Conservation (phyloP, 805 yeast species). For the Pichia eremophila region DNA sequence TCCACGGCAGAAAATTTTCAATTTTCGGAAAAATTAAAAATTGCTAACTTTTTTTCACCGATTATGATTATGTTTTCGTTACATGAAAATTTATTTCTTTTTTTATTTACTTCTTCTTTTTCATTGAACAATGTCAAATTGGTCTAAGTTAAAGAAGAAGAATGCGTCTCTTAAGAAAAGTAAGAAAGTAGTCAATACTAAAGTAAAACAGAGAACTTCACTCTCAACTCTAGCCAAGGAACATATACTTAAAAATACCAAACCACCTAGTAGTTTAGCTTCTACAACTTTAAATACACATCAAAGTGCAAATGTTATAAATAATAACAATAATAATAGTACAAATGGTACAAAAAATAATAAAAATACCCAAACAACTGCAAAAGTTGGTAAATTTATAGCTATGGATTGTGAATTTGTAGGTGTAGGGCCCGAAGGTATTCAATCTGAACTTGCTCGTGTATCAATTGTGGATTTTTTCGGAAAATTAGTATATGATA, state of each 20-base stretch:
- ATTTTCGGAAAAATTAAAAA: no score
- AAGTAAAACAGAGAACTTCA: conserved; percentile 6
- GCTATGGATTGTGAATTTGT: conserved; percentile 94
- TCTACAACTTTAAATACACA: no score
- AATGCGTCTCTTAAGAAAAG: background rate
- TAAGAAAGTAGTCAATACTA: background rate
- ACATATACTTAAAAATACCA: background rate
- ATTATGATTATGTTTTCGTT: no score
- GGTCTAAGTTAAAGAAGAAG: background rate
- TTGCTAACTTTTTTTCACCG: no score
- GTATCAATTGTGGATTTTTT: conserved; percentile 80
- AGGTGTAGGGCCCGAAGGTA: conserved; percentile 73
- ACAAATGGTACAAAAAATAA: background rate
- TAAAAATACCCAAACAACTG: background rate
- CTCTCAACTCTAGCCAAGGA: conserved; percentile 6
- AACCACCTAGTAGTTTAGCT: no score
- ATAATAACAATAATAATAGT: no score
- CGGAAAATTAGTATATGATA: conserved; percentile 64
- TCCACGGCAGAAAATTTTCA: no score
- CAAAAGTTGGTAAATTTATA: conserved; percentile 56
- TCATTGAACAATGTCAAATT: background rate
- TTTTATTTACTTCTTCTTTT: no score
- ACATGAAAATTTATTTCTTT: no score
- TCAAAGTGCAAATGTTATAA: background rate
- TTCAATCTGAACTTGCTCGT: conserved; percentile 66